Conservation (phyloP, 83 land plant genomes). For the Isoetes engelmannii region DNA sequence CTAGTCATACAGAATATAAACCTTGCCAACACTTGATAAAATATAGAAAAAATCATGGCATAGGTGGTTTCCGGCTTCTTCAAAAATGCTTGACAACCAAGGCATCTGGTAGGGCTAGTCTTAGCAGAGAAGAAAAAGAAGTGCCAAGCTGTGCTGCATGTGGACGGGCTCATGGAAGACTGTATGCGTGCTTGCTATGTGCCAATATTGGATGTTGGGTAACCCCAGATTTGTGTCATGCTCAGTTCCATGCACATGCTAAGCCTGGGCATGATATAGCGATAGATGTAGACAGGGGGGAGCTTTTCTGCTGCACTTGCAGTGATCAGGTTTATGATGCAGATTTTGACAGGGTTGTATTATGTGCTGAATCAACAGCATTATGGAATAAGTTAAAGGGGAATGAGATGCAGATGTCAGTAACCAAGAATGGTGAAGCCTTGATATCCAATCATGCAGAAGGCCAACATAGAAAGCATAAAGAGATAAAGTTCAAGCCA, state of each 20-base stretch:
- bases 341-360: slow-evolving; percentile 71
- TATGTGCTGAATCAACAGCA: slow-evolving; percentile 26
- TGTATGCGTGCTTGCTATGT: slow-evolving; percentile 67
- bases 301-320: slow-evolving; percentile 73
- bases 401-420: slow-evolving; percentile 6
- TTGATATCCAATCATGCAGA: neutral
- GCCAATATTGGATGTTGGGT: slow-evolving; percentile 16
- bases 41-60: slow-evolving; percentile 16
- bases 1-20: slow-evolving; percentile 1
- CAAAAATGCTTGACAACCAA: slow-evolving; percentile 19
- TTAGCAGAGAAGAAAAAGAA: slow-evolving; percentile 21
- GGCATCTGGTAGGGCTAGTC: slow-evolving; percentile 28
- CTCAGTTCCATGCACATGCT: slow-evolving; percentile 35
- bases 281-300: slow-evolving; percentile 69
- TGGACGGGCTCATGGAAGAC: slow-evolving; percentile 33
- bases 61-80: slow-evolving; percentile 16
- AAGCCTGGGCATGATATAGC: slow-evolving; percentile 51
- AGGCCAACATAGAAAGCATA: slow-evolving; percentile 26
- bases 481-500: slow-evolving; percentile 41
- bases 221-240: slow-evolving; percentile 25
- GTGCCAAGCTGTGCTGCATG: slow-evolving; percentile 55
- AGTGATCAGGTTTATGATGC: slow-evolving; percentile 77
- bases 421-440: neutral
- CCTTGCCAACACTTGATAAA: slow-evolving; percentile 29
- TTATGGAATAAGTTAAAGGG: neutral